Conservation (phyloP, 1,139 yeast species). For the Hansenula sp. region DNA sequence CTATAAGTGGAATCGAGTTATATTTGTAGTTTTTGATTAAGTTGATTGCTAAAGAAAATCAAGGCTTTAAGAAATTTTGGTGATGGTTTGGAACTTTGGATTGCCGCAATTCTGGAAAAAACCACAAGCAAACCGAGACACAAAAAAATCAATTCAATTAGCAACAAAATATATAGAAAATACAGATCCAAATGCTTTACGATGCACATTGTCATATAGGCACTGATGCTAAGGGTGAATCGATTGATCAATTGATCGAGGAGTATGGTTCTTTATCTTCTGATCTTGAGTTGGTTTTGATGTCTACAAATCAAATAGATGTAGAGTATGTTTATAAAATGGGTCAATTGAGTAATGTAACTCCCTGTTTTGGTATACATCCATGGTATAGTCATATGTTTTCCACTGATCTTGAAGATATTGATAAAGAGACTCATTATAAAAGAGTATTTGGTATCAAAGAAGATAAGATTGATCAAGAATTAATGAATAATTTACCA, state of each 20-base stretch:
- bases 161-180: neutral
- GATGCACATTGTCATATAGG: constrained; percentile 70
- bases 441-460: constrained; percentile 29
- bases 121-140: too few species aligned
- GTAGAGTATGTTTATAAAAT: constrained; percentile 32
- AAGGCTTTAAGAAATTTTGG: neutral
- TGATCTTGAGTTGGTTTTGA: constrained; percentile 28
- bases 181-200: constrained; percentile 11
- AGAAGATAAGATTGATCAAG: constrained; percentile 28
- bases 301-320: constrained; percentile 61
- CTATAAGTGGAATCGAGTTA: neutral
- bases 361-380: constrained; percentile 78
- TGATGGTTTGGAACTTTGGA: neutral
- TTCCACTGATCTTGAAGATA: constrained; percentile 26
- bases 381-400: constrained; percentile 86
- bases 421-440: constrained; percentile 48
- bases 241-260: constrained; percentile 3
- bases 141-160: neutral
- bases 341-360: constrained; percentile 29
- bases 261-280: constrained; percentile 14
- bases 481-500: constrained; percentile 52
- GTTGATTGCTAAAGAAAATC: neutral
- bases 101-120: too few species aligned
- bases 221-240: constrained; percentile 19
- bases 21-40: neutral